These are phyloP conservation scores for Haplosporangium gracile DNA, from an alignment of 192 early-diverging fungal species.

Conservation along the genomic window DNA sequence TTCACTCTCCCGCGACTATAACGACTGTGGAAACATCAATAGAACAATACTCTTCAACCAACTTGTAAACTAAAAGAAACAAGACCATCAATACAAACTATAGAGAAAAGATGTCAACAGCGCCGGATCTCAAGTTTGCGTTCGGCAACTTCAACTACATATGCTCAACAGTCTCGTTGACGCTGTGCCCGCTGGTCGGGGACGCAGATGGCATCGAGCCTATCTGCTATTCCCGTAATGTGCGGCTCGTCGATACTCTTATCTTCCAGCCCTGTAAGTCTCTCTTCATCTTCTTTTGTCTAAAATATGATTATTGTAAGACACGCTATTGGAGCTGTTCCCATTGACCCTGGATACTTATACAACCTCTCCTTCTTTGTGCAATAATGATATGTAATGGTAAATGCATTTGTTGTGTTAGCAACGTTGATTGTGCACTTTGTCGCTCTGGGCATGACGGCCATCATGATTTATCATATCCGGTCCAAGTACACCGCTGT, in stretches of 20 bases:
- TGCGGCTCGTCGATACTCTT: conserved; percentile 83
- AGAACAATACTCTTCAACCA: too few species aligned
- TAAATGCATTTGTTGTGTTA: neutral
- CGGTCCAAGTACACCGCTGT: conserved; percentile 98
- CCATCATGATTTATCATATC: conserved; percentile 99
- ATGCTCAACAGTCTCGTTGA: conserved; percentile 85
- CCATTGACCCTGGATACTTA: neutral
- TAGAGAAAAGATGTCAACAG: conserved; percentile 5
- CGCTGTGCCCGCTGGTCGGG: conserved; percentile 93
- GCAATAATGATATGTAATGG: neutral
- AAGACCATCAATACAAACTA: neutral
- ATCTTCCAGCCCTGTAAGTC: conserved; percentile 88
- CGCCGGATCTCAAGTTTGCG: conserved; percentile 45
- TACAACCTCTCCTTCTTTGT: neutral
- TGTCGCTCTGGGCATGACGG: conserved; percentile 94
- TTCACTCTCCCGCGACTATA: too few species aligned
- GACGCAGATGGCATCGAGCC: conserved; percentile 81
- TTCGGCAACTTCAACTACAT: conserved; percentile 86
- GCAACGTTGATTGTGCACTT: conserved; percentile 96
- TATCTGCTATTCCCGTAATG: conserved; percentile 93
- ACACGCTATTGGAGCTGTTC: neutral
- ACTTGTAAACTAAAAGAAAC: too few species aligned
- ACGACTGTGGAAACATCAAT: too few species aligned
- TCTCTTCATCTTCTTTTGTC: neutral
- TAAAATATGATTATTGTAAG: neutral